Evolutionary conservation across 78 protist genomes (phyloP).

Genomic region (Planoprotostelium fungivorum): DNA sequence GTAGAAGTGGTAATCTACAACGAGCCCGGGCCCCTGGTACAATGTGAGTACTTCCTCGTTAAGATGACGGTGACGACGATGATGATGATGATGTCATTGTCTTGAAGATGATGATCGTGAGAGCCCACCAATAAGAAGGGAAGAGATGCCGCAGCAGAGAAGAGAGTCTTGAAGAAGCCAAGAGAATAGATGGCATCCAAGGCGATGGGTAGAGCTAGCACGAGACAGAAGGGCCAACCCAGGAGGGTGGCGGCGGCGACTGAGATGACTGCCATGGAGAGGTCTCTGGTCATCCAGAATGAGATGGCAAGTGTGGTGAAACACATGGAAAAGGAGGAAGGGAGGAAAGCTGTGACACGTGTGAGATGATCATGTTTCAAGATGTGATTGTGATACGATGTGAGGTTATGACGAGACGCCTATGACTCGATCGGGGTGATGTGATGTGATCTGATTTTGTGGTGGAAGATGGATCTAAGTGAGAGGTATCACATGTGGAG

Average conservation of each 20-base stretch:
- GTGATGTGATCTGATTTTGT: too few relatives aligned
- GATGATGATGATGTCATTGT: neutral
- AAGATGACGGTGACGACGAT: neutral
- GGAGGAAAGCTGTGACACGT: constrained; percentile 29
- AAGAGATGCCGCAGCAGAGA: constrained; percentile 12
- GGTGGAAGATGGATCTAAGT: neutral
- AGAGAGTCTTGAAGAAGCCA: constrained; percentile 24
- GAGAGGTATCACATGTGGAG: constrained; percentile 15
- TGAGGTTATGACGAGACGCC: too few relatives aligned
- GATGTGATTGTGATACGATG: neutral
- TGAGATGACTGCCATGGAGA: constrained; percentile 15
- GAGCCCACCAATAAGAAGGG: neutral
- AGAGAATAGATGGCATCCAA: constrained; percentile 7
- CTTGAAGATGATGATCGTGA: too few relatives aligned
- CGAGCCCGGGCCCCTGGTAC: constrained; percentile 28
- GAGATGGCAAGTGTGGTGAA: constrained; percentile 30
- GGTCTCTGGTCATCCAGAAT: constrained; percentile 36
- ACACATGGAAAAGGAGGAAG: constrained; percentile 48
- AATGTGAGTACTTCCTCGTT: neutral
- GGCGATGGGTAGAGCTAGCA: constrained; percentile 57
- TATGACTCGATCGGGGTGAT: too few relatives aligned
- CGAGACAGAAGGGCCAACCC: constrained; percentile 80
- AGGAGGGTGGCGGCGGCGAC: constrained; percentile 43
- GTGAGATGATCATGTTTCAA: neutral
- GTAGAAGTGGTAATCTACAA: constrained; percentile 59